A percentile compares a stretch with the other conserved stretches of the same genome.
These are phyloP conservation scores for Dipteronia dyeriana DNA, from an alignment of 345 rosid species.

Conservation along the genomic window DNA sequence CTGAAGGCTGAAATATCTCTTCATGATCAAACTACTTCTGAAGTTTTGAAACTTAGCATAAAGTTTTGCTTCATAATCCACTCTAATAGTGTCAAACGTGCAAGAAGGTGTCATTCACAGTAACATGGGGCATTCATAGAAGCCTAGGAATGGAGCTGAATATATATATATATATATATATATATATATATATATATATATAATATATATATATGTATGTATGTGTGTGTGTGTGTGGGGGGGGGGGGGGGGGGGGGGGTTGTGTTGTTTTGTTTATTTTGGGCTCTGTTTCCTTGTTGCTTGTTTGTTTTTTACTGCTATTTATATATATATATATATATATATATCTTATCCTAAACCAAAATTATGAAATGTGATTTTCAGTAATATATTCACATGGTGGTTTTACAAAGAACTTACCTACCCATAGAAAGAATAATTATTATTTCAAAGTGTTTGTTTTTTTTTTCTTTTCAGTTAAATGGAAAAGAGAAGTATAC, in stretches of 20 bases:
- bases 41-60: not conserved
- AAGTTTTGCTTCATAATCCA: not conserved
- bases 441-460: too few relatives aligned
- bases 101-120: too few relatives aligned
- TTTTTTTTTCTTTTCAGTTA: too few relatives aligned
- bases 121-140: not conserved
- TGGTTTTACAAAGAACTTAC: constrained; percentile 27
- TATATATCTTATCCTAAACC: too few relatives aligned
- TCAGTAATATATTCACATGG: not conserved
- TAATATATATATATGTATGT: too few relatives aligned
- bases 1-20: not conserved
- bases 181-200: too few relatives aligned
- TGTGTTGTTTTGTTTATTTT: too few relatives aligned
- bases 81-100: not conserved
- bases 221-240: too few relatives aligned
- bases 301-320: too few relatives aligned
- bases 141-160: not conserved
- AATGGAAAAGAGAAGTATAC: too few relatives aligned
- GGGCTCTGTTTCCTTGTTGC: not conserved
- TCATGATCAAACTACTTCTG: not conserved
- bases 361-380: not conserved
- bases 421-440: constrained; percentile 87
- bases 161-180: not conserved
- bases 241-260: too few relatives aligned
- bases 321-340: too few relatives aligned